Evolutionary conservation across 305 asterid species (phyloP).

Genomic region (Fraxinus floribunda): DNA sequence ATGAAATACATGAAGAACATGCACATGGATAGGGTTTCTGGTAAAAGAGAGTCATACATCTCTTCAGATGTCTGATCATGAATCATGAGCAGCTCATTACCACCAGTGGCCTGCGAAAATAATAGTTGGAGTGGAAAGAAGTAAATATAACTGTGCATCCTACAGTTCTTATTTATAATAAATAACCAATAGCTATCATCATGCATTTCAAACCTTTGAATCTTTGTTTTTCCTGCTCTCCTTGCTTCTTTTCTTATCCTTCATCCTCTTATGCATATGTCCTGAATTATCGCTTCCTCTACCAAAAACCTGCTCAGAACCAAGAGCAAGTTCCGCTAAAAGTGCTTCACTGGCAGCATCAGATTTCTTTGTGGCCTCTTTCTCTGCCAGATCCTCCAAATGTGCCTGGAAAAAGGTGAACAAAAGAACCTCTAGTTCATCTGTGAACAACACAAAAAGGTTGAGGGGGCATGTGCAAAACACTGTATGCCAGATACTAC

Average conservation of each 20-base stretch:
- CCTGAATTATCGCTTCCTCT: conserved; percentile 51
- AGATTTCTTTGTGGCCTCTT: conserved; percentile 88
- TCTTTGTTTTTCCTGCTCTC: conserved; percentile 68
- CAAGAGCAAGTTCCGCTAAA: conserved; percentile 85
- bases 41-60: conserved; percentile 43
- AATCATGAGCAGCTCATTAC: conserved; percentile 19
- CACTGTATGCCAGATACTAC: conserved; percentile 32
- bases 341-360: conserved; percentile 94
- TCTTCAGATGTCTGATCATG: conserved; percentile 48
- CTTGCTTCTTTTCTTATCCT: conserved; percentile 73
- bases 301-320: conserved; percentile 56
- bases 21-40: background rate
- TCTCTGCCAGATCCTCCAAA: conserved; percentile 82
- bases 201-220: conserved; percentile 53
- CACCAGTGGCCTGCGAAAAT: conserved; percentile 50
- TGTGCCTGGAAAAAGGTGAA: conserved; percentile 48
- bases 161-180: conserved; percentile 21
- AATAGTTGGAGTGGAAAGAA: conserved; percentile 9
- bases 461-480: background rate
- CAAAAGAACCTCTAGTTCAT: conserved; percentile 23
- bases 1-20: conserved; percentile 11
- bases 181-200: conserved; percentile 9
- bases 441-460: conserved; percentile 15
- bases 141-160: conserved; percentile 18
- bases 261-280: conserved; percentile 56